Evolutionary conservation across 129 eudicot genomes (phyloP), one percentile per base, ranked within the genome.

Genomic region (Scalesia atractyloides): DNA sequence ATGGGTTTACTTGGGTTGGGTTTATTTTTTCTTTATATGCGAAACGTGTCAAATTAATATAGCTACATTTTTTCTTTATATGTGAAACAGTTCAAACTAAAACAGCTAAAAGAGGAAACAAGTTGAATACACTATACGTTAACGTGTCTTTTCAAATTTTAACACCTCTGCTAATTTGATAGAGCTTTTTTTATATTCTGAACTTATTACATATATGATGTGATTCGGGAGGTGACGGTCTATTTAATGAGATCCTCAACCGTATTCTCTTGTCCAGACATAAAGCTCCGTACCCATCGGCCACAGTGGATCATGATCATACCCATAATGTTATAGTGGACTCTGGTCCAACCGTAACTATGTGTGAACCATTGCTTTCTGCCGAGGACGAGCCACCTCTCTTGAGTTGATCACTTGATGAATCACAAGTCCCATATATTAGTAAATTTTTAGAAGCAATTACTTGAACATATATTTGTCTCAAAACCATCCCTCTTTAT

Each of bases 171-270:
- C n/a, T n/a, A n/a, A n/a, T n/a, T n/a, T n/a, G n/a, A n/a, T n/a
- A n/a, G n/a, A n/a, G n/a, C n/a, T n/a, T n/a, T n/a, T n/a, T n/a
- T n/a, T n/a, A n/a, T n/a, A n/a, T n/a, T n/a, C n/a, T 30, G 4
- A 10, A 5, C 22, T 66, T 47, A 5, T 7, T 20, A 61, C 66
- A 19, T 64, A 54, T 57, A 5, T 62, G 12, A 49, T 69, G 72
- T 65, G 65, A 49, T 76, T 75, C 79, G 88, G 97, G 97, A 12
- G 97, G 97, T 69, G 97, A 91, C 72, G 96, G 97, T 4, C 77
- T 91, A 63, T 91, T 91, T 77, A 88, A 84, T 66, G 97, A 91
- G 81, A 84, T 91, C 73, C 91, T 91, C 18, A 91, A 91, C 44
- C 93, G 96, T 26, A 41, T 91, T 81, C 91, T 88, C 58, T 81